Percentiles rank a stretch among this genome's conserved stretches.
Conservation (phyloP, 2,329 filamentous ascomycete genomes). For the Pseudogymnoascus sp. region DNA sequence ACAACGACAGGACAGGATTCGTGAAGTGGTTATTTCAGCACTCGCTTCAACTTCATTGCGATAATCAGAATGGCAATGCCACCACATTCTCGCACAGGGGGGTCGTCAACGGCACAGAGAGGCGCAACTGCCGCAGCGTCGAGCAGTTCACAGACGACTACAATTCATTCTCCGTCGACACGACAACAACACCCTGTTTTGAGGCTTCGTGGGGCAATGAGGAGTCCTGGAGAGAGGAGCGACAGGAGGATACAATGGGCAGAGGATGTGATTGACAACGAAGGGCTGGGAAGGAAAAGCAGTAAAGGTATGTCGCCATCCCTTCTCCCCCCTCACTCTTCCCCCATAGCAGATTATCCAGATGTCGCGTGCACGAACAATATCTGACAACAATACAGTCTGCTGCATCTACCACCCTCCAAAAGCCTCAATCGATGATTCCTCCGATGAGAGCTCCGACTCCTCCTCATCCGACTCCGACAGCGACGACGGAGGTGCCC, state of each 20-base stretch:
- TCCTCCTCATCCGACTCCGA: slow-evolving; percentile 44
- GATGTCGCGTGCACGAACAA: background rate
- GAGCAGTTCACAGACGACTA: background rate
- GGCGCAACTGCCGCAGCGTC: background rate
- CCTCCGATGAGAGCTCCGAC: slow-evolving; percentile 54
- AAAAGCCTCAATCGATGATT: slow-evolving; percentile 74
- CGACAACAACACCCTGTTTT: slow-evolving; percentile 20
- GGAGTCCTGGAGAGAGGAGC: slow-evolving; percentile 12
- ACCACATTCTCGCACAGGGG: background rate
- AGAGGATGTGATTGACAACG: slow-evolving; percentile 89
- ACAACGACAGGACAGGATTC: background rate
- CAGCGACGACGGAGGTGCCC: slow-evolving; percentile 45
- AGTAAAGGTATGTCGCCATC: slow-evolving; percentile 66
- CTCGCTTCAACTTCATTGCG: background rate
- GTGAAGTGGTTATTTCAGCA: background rate
- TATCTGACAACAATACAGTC: slow-evolving; percentile 45
- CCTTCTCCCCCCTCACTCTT: background rate
- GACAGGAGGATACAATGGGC: slow-evolving; percentile 80
- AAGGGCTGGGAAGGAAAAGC: slow-evolving; percentile 86
- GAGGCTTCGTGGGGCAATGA: slow-evolving; percentile 23
- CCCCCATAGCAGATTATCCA: background rate
- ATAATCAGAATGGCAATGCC: background rate
- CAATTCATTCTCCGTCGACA: background rate
- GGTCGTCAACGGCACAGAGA: background rate
- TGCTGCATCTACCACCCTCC: slow-evolving; percentile 97